These are phyloP conservation scores for Posidonia australis DNA, from an alignment of 106 monocot genomes.

Conservation along the genomic window DNA sequence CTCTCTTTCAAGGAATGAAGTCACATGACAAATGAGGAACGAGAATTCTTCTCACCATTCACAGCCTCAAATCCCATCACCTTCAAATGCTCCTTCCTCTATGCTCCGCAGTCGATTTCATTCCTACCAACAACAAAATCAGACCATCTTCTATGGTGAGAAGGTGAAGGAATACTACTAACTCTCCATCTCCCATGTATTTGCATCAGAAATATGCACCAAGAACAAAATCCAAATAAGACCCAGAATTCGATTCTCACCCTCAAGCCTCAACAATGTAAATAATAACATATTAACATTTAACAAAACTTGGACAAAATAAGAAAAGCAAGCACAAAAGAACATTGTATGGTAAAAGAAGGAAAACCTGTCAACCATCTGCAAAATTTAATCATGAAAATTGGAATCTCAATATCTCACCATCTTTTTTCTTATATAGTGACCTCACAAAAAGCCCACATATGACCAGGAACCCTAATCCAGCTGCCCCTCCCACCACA, in stretches of 20 bases:
- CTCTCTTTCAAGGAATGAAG: neutral
- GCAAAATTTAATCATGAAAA: neutral
- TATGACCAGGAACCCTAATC: constrained; percentile 71
- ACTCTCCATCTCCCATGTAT: neutral
- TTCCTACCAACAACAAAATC: neutral
- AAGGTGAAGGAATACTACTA: neutral
- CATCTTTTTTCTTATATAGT: constrained; percentile 72
- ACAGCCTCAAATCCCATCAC: too few species aligned
- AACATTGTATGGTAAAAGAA: too few species aligned
- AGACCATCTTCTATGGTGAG: neutral
- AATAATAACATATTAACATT: too few species aligned
- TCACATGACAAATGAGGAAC: too few species aligned
- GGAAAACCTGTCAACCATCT: too few species aligned
- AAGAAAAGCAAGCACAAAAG: too few species aligned
- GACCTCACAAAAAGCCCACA: constrained; percentile 75
- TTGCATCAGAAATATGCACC: constrained; percentile 3
- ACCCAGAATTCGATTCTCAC: neutral
- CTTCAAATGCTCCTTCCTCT: neutral
- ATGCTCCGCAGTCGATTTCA: neutral
- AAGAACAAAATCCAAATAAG: neutral
- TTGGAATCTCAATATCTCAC: neutral
- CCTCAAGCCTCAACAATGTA: too few species aligned
- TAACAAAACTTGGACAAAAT: too few species aligned
- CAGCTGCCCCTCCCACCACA: constrained; percentile 83
- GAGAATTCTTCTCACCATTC: too few species aligned